Conservation (phyloP, 352 stramenopile genomes). For the Elongisporangium senticosum region DNA sequence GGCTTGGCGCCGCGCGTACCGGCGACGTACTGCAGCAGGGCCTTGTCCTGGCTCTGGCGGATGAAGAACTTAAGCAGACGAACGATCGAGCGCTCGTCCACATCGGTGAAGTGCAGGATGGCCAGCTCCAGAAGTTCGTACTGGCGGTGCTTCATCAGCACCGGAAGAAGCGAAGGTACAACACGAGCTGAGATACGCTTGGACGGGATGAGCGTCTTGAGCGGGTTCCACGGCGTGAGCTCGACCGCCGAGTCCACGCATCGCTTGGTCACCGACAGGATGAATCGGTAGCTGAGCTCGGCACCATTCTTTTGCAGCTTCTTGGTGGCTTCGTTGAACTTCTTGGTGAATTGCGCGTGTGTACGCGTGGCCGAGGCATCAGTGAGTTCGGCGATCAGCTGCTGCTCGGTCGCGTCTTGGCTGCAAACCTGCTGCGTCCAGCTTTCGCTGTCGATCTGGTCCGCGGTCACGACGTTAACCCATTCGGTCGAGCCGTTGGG, state of each 20-base stretch:
- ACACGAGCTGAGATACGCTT: conserved; percentile 57
- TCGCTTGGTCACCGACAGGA: conserved; percentile 48
- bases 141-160: conserved; percentile 62
- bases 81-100: conserved; percentile 73
- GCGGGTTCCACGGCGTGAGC: conserved; percentile 44
- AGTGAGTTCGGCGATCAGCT: conserved; percentile 46
- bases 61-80: conserved; percentile 75
- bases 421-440: conserved; percentile 51
- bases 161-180: conserved; percentile 54
- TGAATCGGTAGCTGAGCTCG: conserved; percentile 50
- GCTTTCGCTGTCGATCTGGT: conserved; percentile 14
- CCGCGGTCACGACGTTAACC: conserved; percentile 23
- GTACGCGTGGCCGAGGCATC: conserved; percentile 34
- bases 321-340: conserved; percentile 38
- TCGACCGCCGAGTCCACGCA: conserved; percentile 46
- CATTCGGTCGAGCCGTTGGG: conserved; percentile 45
- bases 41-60: conserved; percentile 34
- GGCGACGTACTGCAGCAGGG: conserved; percentile 29
- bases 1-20: conserved; percentile 2
- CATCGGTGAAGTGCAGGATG: conserved; percentile 61
- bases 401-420: conserved; percentile 39
- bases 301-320: conserved; percentile 10
- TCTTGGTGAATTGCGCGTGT: conserved; percentile 35
- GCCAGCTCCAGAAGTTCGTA: conserved; percentile 57
- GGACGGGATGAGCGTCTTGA: conserved; percentile 45